Conservation (phyloP, 306 rosid species). For the Glycyrrhiza uralensis region DNA sequence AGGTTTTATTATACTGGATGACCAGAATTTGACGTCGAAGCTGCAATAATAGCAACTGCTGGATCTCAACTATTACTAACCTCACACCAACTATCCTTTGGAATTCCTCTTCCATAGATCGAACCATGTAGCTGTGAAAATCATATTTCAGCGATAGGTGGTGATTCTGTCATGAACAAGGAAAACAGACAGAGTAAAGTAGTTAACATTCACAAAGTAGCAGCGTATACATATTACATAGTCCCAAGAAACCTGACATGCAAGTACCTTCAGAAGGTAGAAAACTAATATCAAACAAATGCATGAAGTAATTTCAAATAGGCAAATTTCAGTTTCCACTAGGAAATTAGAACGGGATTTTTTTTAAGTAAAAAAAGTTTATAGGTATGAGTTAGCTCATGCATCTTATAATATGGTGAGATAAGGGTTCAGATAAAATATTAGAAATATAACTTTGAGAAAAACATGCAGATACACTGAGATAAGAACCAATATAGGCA, state of each 20-base stretch:
- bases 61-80: constrained; percentile 36
- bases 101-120: constrained; percentile 99
- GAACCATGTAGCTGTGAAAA: constrained; percentile 97
- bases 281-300: not conserved
- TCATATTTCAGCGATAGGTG: constrained; percentile 68
- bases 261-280: constrained; percentile 7
- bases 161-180: constrained; percentile 78
- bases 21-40: constrained; percentile 11
- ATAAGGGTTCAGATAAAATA: not conserved
- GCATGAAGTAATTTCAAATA: not conserved
- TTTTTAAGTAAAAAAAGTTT: not conserved
- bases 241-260: constrained; percentile 8
- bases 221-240: not conserved
- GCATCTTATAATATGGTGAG: constrained; percentile 5
- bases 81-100: constrained; percentile 98
- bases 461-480: constrained; percentile 6
- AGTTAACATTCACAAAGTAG: constrained; percentile 12
- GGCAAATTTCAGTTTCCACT: not conserved
- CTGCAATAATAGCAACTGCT: constrained; percentile 1
- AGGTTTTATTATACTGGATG: not conserved
- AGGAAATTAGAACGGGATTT: not conserved
- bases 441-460: not conserved
- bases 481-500: constrained; percentile 1
- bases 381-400: not conserved
- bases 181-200: constrained; percentile 19